These are phyloP conservation scores for Adansonia madagascariensis DNA, from an alignment of 441 rosid species.

Conservation along the genomic window DNA sequence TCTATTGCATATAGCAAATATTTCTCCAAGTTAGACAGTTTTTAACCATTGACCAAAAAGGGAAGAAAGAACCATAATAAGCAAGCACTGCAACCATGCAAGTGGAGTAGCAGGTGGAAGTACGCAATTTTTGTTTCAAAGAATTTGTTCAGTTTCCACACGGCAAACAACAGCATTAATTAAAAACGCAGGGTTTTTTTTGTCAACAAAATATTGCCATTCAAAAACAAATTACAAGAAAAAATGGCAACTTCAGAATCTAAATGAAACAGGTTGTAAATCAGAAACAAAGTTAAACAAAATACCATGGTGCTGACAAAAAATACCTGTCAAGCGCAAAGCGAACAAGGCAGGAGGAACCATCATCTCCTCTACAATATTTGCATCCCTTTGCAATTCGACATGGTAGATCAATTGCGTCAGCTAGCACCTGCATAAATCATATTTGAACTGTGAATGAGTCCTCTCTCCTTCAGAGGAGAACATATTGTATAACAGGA, in stretches of 20 bases:
- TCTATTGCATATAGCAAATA: slow-evolving; percentile 14
- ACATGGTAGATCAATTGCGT: slow-evolving; percentile 89
- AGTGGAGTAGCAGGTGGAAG: neutral
- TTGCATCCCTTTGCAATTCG: slow-evolving; percentile 97
- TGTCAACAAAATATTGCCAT: slow-evolving; percentile 1
- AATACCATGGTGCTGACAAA: neutral
- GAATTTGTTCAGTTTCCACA: slow-evolving; percentile 6
- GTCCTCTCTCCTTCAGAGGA: slow-evolving; percentile 2
- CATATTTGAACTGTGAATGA: slow-evolving; percentile 22
- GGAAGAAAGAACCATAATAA: neutral
- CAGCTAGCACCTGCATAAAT: slow-evolving; percentile 81
- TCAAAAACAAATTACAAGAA: neutral
- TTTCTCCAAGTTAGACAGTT: neutral
- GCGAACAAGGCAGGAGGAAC: slow-evolving; percentile 94
- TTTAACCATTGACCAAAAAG: neutral
- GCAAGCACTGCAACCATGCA: slow-evolving; percentile 4
- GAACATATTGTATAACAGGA: slow-evolving; percentile 15
- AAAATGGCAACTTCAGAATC: neutral
- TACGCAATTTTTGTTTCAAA: neutral
- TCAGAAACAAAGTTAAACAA: neutral
- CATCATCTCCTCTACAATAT: slow-evolving; percentile 84
- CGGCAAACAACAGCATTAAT: neutral
- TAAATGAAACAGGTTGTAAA: neutral
- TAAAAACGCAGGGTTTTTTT: neutral
- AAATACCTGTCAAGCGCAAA: slow-evolving; percentile 84